A percentile compares a stretch with the other conserved stretches of the same genome.
phyloP scores from a whole-genome alignment of 495 filamentous ascomycete species.

The Geopyxis carbonaria region DNA sequence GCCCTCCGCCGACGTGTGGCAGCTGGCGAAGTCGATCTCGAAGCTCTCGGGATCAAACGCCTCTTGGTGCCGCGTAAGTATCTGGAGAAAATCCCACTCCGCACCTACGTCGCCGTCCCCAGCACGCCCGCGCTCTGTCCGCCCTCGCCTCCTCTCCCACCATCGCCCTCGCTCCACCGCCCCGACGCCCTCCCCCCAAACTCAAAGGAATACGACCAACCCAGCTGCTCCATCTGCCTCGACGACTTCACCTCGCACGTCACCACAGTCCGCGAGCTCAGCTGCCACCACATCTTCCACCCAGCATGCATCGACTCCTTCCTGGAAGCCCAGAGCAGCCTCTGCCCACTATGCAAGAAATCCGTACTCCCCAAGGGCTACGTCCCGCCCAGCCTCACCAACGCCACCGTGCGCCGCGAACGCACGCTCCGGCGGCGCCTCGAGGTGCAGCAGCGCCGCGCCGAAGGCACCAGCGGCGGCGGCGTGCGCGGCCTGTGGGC shows the following conservation, averaged over 20 bases:
- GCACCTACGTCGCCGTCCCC: slow-evolving; percentile 37
- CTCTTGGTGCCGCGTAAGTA: slow-evolving; percentile 50
- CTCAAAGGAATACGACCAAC: slow-evolving; percentile 38
- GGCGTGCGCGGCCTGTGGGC: neutral
- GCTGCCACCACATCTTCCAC: slow-evolving; percentile 83
- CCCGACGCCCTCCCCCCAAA: slow-evolving; percentile 7
- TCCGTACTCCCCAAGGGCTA: slow-evolving; percentile 49
- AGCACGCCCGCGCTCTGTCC: slow-evolving; percentile 20
- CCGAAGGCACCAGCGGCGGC: neutral
- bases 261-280: slow-evolving; percentile 63
- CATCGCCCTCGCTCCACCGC: slow-evolving; percentile 12
- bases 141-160: slow-evolving; percentile 15
- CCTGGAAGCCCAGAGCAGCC: slow-evolving; percentile 48
- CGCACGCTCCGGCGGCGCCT: slow-evolving; percentile 35
- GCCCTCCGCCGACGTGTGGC: slow-evolving; percentile 49
- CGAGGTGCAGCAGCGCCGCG: slow-evolving; percentile 1
- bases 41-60: slow-evolving; percentile 59
- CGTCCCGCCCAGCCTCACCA: slow-evolving; percentile 53
- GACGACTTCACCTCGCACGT: slow-evolving; percentile 52
- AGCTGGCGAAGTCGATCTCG: slow-evolving; percentile 62
- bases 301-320: slow-evolving; percentile 74
- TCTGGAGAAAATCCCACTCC: slow-evolving; percentile 55
- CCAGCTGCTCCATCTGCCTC: slow-evolving; percentile 69
- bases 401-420: slow-evolving; percentile 64
- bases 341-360: slow-evolving; percentile 79